Evolutionary conservation across 2,329 filamentous ascomycete genomes (phyloP), one percentile per base, ranked within the genome.

Genomic region (Tolypocladium guangdongense): DNA sequence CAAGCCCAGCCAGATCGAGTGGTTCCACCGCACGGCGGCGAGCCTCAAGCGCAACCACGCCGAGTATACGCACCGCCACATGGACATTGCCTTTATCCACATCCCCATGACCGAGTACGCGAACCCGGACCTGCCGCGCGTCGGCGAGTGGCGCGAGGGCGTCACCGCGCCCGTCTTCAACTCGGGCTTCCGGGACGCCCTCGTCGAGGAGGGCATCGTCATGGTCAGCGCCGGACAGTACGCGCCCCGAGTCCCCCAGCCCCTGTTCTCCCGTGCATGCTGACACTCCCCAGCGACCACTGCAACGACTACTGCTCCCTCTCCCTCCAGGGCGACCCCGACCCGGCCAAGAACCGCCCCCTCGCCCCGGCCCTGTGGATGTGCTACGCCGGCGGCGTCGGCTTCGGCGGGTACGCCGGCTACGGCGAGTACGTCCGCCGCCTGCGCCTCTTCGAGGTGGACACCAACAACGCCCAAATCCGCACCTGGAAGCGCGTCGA

Each of bases 11-110:
- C 93, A 99, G 69, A 96, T 96, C 55, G 83, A 88, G 53, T 99
- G 93, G 93, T 99, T 99, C 75, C 85, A 83, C 60, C 79, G 82
- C 58, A 95, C 88, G 1, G 84, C 88, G 0, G 76, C 85, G 54
- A 73, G 82, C 14, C 72, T 96, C 48, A 89, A 89, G 71, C 83
- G 84, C 63, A 82, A 82, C 56, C 91, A 96, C 66, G 80, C 81
- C 57, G 84, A 90, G 62, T 99, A 96, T 69, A 89, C 87, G 0
- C 88, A 93, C 64, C 87, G 90, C 51, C 93, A 97, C 67, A 88
- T 99, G 80, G 88, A 99, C 65, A 82, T 97, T 68, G 90, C 93
- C 0, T 99, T 99, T 66, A 95, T 99, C 57, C 93, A 99, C 67
- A 99, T 99, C 53, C 93, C 93, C 0, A 74, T 99, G 3, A 91